A percentile compares a stretch with the other conserved stretches of the same genome.
phyloP scores from a whole-genome alignment of 2,329 filamentous ascomycete genomes.

The Colletotrichum costaricense region DNA sequence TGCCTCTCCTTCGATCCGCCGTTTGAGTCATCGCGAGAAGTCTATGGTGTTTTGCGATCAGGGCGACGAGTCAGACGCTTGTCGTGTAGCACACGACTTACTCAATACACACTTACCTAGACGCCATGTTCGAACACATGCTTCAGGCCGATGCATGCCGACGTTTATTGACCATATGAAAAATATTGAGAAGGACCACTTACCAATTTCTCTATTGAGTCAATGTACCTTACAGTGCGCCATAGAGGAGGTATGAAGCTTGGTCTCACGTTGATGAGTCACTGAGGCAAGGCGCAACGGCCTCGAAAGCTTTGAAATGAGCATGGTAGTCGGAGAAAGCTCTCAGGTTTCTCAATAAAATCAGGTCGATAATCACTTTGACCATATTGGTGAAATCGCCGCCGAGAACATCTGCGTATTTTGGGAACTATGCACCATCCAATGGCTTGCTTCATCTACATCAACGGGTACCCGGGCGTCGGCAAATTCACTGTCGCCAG shows the following conservation, averaged over 20 bases:
- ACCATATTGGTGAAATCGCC: background rate
- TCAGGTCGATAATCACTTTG: background rate
- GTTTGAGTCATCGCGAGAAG: background rate
- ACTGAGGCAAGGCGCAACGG: background rate
- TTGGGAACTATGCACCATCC: background rate
- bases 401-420: background rate
- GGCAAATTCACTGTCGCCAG: constrained; percentile 46
- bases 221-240: background rate
- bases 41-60: background rate
- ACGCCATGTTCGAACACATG: background rate
- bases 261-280: background rate
- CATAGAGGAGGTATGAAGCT: background rate
- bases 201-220: too few species aligned
- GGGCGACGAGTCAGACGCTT: background rate
- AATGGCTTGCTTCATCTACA: constrained; percentile 41
- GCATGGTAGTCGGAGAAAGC: background rate
- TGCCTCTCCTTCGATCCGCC: background rate
- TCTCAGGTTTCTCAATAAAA: background rate
- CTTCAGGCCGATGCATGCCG: background rate
- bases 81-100: background rate
- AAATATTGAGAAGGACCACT: too few species aligned
- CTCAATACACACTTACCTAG: background rate
- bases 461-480: constrained; percentile 46
- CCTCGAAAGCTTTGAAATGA: background rate
- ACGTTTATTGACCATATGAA: too few species aligned